Evolutionary conservation across 2,329 filamentous ascomycete species (phyloP), one percentile per base, ranked within the genome.

Genomic region (Sarocladiaceae sp.): DNA sequence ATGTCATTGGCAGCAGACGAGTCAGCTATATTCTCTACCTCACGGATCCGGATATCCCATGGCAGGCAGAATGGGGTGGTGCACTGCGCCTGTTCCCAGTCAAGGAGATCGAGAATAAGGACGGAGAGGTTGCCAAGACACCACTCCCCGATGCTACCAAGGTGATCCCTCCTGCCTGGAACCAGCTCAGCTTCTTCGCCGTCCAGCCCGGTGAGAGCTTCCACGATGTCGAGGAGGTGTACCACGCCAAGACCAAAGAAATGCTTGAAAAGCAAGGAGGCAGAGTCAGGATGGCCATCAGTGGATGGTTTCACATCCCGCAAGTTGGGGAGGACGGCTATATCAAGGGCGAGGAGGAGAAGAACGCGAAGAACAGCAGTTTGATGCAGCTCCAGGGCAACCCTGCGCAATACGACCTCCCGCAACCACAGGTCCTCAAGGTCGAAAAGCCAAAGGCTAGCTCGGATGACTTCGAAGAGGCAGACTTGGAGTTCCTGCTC

Each of bases 171-270:
- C 94, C 94, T 0, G 90, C 92, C 0, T 99, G 93, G 84, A 97
- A 97, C 69, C 94, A 99, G 74, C 79, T 99, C 55, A 94, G 89
- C 61, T 99, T 99, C 80, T 99, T 99, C 69, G 91, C 92, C 17
- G 95, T 99, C 6, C 91, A 97, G 72, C 94, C 94, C 0, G 94
- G 94, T n/a, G 86, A 96, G 78, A 97, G 93, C 68, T 99, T 97
- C 71, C 94, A 99, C 71, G 94, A 99, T 67, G 94, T 99, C 52
- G 93, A 97, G 72, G 94, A 99, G 71, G 94, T 99, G 4, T 97
- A 97, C 71, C 84, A 88, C 66, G 78, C 83, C 62, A 75, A 72
- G 57, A 77, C 66, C 54, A 75, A 74, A 65, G 79, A 74, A 61
- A 80, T 82, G 69, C 79, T 84, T 52, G 79, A 78, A 65, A 83